Evolutionary conservation across 179 eudicot species (phyloP).

Genomic region (Gypsophila paniculata): DNA sequence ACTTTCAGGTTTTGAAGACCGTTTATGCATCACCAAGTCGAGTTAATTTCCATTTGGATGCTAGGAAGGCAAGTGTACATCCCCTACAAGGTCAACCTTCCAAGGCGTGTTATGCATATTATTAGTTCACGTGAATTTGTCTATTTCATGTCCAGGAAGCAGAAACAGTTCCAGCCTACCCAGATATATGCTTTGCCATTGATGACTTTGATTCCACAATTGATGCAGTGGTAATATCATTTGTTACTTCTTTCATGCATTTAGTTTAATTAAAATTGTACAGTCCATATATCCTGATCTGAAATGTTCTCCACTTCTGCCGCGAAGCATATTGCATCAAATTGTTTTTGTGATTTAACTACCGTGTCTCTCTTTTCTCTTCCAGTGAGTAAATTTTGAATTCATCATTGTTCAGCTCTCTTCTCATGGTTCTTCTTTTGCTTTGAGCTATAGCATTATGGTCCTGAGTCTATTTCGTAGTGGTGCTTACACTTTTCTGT

Average conservation of each 20-base stretch:
- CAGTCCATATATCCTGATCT: neutral
- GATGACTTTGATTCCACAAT: slow-evolving; percentile 98
- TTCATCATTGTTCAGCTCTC: neutral
- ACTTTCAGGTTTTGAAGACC: slow-evolving; percentile 80
- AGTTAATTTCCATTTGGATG: slow-evolving; percentile 89
- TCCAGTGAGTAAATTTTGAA: neutral
- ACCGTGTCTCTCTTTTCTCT: neutral
- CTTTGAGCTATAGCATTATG: neutral
- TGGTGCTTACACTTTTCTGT: neutral
- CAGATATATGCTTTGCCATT: slow-evolving; percentile 97
- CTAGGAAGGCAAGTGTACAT: slow-evolving; percentile 69
- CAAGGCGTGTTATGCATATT: neutral
- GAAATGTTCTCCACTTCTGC: slow-evolving; percentile 8
- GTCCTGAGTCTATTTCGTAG: neutral
- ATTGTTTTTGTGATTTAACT: too few species aligned
- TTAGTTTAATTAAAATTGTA: neutral
- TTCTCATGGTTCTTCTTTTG: neutral
- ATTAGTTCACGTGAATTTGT: slow-evolving; percentile 14
- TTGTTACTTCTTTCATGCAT: neutral
- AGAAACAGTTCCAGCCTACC: slow-evolving; percentile 95
- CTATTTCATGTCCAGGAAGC: slow-evolving; percentile 56
- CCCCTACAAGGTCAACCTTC: neutral
- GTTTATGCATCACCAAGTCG: slow-evolving; percentile 99
- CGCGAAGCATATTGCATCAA: neutral
- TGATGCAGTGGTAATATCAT: slow-evolving; percentile 77